Evolutionary conservation across 1,139 yeast species (phyloP), one percentile per base, ranked within the genome.

Genomic region (Debaryomyces udenii): DNA sequence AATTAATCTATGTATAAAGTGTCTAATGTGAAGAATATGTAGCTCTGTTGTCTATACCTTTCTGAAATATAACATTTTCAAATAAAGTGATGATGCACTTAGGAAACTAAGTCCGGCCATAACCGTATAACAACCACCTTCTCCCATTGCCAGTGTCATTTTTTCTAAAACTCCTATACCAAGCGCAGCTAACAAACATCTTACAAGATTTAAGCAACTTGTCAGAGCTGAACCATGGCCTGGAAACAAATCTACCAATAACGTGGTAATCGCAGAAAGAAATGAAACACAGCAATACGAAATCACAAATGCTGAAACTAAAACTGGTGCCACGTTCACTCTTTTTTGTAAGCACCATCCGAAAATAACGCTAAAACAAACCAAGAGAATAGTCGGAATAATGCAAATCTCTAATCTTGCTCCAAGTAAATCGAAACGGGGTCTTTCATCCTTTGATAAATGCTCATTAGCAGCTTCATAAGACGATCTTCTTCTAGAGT

Each of bases 291-390:
- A 46, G 6, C 68, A 48, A 41, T 56, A 55, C 2, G 74, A 57
- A 15, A 68, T 49, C 38, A 68, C 46, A 17, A 55, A 49, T 4
- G 70, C 58, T 9, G 69, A 56, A 3, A 70, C 57, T 26, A 66
- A 62, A 9, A 68, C 61, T 6, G 71, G 59, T 9, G 61, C 42
- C 6, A 67, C 53, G 32, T 57, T 53, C 24, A 49, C 46, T 27
- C 52, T 48, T 37, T 43, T 59, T 34, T 70, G 61, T 14, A 70
- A 45, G 41, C 74, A 66, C 75, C 75, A 70, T 2, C 76, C 76
- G 49, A 63, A 70, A 1, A 68, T 62, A 2, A 66, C 18, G n/a
- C 63, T 47, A 0, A 74, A 74, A 6, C 52, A 41, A 6, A 62
- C 44, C 48, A 57, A 49, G 3, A 60, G 20, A 3, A 46, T 15